Base-by-base conservation (phyloP, 2,329 filamentous ascomycete species). In the Colletotrichum tanaceti region DNA sequence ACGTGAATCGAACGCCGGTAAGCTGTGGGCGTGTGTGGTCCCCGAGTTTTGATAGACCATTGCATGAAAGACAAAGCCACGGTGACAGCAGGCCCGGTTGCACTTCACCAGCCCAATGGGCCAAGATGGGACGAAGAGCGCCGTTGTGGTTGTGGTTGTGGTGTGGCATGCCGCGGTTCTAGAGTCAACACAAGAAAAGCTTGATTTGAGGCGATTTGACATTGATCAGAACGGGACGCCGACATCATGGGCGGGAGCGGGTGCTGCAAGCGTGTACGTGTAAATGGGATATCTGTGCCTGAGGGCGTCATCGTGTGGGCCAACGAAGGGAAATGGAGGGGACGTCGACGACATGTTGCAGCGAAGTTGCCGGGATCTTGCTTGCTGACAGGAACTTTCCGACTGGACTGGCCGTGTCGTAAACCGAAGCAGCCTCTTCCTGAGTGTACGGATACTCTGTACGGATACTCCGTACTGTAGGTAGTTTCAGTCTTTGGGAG, bases 311-410 rank as follows among this genome's bases (percentile, higher is more conserved):
- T 60, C 20, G 38, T 44, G 43, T 54, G 38, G 50, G 55, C 55
- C 28, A 16, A 32, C 50, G 22, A 44, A 55, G 11, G 53, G 59
- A 49, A n/a, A 55, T 38, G 46, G 60, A 59, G 49, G 49, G 18
- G 38, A 28, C 10, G 39, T 47, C 41, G 35, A 22, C n/a, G 32
- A 44, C 4, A n/a, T 49, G 16, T 39, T 49, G 35, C 41, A 54
- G 54, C 57, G 50, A 60, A 59, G 9, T n/a, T 65, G 43, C 62
- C 5, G 35, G 58, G 46, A 20, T 49, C 44, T 41, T 66, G 62
- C 57, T 47, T 52, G 50, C 28, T 47, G 53, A 28, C 22, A 65
- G 53, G 28, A 65, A 64, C 41, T 65, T 54, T 68, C 60, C 54
- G n/a, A 49, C 28, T 43, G 32, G 39, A 13, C 24, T 47, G 39